Evolutionary conservation across 2,329 filamentous ascomycete species (phyloP), one percentile per base, ranked within the genome.

Genomic region (Pezicula rhizophila): DNA sequence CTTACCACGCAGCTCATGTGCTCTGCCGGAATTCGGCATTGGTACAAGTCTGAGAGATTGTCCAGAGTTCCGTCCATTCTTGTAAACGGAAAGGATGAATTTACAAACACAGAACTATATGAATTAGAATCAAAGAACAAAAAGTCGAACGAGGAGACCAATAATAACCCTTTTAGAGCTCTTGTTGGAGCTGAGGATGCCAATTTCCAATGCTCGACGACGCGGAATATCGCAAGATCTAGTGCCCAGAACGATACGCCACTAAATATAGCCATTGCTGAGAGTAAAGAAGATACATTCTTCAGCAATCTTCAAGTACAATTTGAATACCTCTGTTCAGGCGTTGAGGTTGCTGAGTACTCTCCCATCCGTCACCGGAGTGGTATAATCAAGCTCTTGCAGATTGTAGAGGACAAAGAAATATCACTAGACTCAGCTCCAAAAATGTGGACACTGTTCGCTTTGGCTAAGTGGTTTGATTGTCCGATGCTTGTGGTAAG

Each of bases 381-480:
- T 25, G 77, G 76, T 17, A 79, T 93, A 31, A 72, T 86, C 41
- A 74, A 82, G 1, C 67, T 88, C 0, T 68, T 88, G 4, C 71
- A 78, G 56, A 70, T 76, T 10, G 74, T 87, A 37, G 71, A 79
- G 53, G 76, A 76, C 2, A 68, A 75, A 3, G 67, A 73, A 26
- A 70, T 81, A 0, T 67, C 71, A 1, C 63, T 89, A 12, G 77
- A 87, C 63, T 86, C 83, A 0, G 84, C 84, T 0, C 71, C 76
- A 10, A 80, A 84, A 12, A 66, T 85, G 34, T 87, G 80, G 74
- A 87, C 83, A 0, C 71, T 86, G n/a, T 77, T 80, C 31, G 78
- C 76, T 3, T 64, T 87, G 8, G 78, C 80, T 7, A 78, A 78
- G 51, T 70, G 80, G 35, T 75, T 85, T 45, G 77, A 81, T 25